Evolutionary conservation across 371 early-diverging fungal species (phyloP).

Genomic region (Mortierella sp.): DNA sequence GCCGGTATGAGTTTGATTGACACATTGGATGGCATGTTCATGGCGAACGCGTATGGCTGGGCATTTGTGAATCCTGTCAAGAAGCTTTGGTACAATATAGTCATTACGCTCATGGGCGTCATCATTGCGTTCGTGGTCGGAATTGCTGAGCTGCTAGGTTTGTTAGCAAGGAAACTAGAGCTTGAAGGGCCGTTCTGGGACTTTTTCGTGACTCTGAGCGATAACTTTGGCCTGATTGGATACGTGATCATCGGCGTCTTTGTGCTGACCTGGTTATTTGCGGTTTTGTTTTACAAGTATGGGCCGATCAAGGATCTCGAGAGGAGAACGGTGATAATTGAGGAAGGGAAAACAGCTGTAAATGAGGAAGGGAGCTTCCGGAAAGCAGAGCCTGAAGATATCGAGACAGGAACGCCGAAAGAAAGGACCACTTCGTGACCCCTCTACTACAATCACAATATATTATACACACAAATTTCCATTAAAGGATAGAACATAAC

Average conservation of each 20-base stretch:
- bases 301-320: constrained; percentile 61
- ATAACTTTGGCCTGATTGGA: constrained; percentile 69
- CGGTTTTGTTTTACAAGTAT: constrained; percentile 58
- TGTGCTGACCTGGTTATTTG: constrained; percentile 61
- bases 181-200: constrained; percentile 70
- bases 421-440: too few species aligned
- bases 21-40: constrained; percentile 73
- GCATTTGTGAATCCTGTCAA: constrained; percentile 71
- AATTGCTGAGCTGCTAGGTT: constrained; percentile 62
- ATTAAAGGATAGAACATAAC: too few species aligned
- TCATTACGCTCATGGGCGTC: constrained; percentile 70
- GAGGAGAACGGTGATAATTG: constrained; percentile 24
- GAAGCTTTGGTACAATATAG: constrained; percentile 73
- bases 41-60: constrained; percentile 73
- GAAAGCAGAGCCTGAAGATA: too few species aligned
- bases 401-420: too few species aligned
- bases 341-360: constrained; percentile 11
- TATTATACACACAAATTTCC: too few species aligned
- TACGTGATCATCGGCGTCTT: constrained; percentile 64
- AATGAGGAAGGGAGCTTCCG: neutral
- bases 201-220: constrained; percentile 59
- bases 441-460: too few species aligned
- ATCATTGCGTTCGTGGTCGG: constrained; percentile 70
- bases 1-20: constrained; percentile 77
- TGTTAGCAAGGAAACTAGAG: constrained; percentile 60